These are phyloP conservation scores for Centaurea solstitialis DNA, from an alignment of 129 eudicot genomes.

Conservation along the genomic window DNA sequence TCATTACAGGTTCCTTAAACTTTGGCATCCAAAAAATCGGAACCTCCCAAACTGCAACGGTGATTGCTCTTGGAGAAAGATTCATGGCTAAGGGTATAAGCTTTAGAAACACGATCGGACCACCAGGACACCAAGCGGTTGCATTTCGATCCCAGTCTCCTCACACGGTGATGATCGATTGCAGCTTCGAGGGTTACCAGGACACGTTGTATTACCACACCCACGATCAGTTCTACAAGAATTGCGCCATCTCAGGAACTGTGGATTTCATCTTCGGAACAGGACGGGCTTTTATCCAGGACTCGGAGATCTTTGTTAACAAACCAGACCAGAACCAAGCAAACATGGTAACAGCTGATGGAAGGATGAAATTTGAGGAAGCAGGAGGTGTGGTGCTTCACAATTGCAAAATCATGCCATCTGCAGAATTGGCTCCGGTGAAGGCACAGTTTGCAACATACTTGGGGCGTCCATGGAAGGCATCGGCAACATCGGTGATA, in stretches of 20 bases:
- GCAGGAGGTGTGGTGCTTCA: constrained; percentile 56
- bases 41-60: constrained; percentile 47
- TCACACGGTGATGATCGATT: constrained; percentile 50
- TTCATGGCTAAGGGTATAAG: constrained; percentile 52
- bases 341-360: constrained; percentile 69
- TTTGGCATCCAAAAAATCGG: constrained; percentile 19
- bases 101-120: constrained; percentile 61
- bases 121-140: constrained; percentile 75
- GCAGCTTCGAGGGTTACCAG: constrained; percentile 66
- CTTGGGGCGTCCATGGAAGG: constrained; percentile 70
- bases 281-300: constrained; percentile 57
- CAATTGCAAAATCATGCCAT: constrained; percentile 48
- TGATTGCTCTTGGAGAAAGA: constrained; percentile 39
- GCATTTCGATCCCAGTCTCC: constrained; percentile 53
- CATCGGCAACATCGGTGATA: constrained; percentile 35
- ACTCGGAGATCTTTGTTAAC: constrained; percentile 44
- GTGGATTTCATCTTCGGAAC: constrained; percentile 65
- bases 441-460: constrained; percentile 37
- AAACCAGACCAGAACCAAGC: constrained; percentile 39
- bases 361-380: constrained; percentile 32
- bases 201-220: constrained; percentile 68
- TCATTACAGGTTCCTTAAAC: constrained; percentile 52
- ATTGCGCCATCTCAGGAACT: constrained; percentile 57
- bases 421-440: constrained; percentile 23
- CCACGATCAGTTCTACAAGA: constrained; percentile 52